A percentile compares a stretch with the other conserved stretches of the same genome.
Conservation (phyloP, 2,329 filamentous ascomycete genomes). For the Stagonosporopsis vannaccii region DNA sequence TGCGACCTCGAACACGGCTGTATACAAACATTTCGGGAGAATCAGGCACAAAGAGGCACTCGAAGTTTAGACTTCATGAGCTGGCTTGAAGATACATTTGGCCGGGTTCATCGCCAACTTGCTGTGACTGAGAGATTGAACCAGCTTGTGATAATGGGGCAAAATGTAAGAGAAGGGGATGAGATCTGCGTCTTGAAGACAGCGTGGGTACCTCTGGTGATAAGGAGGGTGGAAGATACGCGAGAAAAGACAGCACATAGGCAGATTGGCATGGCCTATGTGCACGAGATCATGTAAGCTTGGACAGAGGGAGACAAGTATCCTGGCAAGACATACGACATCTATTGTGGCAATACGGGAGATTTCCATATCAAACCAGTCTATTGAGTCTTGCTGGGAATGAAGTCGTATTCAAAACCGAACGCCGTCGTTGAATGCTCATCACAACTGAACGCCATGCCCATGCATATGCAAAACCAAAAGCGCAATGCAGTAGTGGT, state of each 20-base stretch:
- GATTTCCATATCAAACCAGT: neutral
- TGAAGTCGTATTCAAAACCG: neutral
- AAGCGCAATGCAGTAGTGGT: constrained; percentile 12
- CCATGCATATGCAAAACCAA: constrained; percentile 11
- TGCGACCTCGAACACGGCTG: neutral
- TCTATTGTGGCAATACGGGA: too few relatives aligned
- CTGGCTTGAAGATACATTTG: neutral
- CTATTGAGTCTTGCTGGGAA: neutral
- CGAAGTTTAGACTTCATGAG: neutral
- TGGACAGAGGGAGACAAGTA: neutral
- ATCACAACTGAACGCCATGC: constrained; percentile 3
- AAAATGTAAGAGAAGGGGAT: neutral
- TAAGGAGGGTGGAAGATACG: neutral
- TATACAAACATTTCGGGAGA: neutral
- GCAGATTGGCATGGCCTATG: neutral
- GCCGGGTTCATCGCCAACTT: neutral
- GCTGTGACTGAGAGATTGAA: neutral
- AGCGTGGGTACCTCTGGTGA: neutral
- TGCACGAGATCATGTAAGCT: neutral
- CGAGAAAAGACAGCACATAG: neutral
- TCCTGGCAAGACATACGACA: too few relatives aligned
- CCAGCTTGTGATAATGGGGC: neutral
- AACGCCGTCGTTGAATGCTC: constrained; percentile 8
- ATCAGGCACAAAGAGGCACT: neutral
- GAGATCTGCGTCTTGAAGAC: neutral